Percentiles rank a stretch among this genome's conserved stretches.
phyloP scores from a whole-genome alignment of 1,284 basidiomycete species.

The Marasmius fiardii region DNA sequence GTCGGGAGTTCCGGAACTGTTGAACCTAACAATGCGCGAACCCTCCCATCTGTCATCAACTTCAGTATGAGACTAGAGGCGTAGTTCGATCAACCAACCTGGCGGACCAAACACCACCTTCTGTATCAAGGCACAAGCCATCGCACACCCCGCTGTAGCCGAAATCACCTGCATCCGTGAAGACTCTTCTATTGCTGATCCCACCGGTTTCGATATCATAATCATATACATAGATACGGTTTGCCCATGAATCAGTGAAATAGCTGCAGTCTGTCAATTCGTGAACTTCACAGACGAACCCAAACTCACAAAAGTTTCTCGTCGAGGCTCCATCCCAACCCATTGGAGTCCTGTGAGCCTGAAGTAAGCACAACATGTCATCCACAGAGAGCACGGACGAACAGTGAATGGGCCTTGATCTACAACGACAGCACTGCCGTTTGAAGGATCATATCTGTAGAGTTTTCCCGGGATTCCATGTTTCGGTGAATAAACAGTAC shows the following conservation, averaged over 20 bases:
- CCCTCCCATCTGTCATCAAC: slow-evolving; percentile 53
- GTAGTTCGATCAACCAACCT: slow-evolving; percentile 34
- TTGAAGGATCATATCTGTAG: slow-evolving; percentile 55
- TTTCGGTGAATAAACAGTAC: slow-evolving; percentile 51
- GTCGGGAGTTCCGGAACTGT: slow-evolving; percentile 46
- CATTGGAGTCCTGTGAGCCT: slow-evolving; percentile 53
- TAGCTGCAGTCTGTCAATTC: slow-evolving; percentile 38
- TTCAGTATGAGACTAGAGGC: slow-evolving; percentile 5
- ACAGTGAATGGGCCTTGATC: slow-evolving; percentile 69
- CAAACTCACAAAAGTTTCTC: slow-evolving; percentile 51
- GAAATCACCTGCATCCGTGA: slow-evolving; percentile 51
- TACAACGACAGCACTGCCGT: slow-evolving; percentile 42
- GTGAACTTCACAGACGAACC: neutral
- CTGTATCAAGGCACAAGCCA: slow-evolving; percentile 61
- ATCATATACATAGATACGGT: slow-evolving; percentile 67
- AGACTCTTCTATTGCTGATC: slow-evolving; percentile 51
- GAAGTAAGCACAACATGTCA: slow-evolving; percentile 9
- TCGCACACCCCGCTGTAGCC: slow-evolving; percentile 56
- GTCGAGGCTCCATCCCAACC: slow-evolving; percentile 61
- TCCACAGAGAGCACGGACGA: slow-evolving; percentile 16
- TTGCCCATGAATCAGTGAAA: slow-evolving; percentile 62
- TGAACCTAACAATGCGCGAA: slow-evolving; percentile 55
- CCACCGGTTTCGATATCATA: slow-evolving; percentile 45
- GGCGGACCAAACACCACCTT: slow-evolving; percentile 68
- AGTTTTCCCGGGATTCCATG: slow-evolving; percentile 52